These are phyloP conservation scores for Hemileccinum rubropunctum DNA, from an alignment of 768 basidiomycete genomes.

Conservation along the genomic window DNA sequence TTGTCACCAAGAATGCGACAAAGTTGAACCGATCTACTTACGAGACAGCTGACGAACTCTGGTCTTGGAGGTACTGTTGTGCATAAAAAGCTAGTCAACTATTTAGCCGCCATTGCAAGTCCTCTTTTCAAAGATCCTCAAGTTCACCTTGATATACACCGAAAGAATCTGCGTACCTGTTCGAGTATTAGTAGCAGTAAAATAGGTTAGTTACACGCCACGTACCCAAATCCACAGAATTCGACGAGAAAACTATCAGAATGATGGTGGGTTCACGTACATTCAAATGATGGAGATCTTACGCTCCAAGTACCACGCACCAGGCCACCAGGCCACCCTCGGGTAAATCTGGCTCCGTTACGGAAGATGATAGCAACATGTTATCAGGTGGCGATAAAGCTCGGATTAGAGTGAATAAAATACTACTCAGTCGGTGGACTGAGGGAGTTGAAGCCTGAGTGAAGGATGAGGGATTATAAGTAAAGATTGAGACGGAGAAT, in stretches of 20 bases:
- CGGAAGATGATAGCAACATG: background rate
- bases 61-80: conserved; percentile 15
- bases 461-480: too few species aligned
- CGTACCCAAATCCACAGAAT: conserved; percentile 27
- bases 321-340: conserved; percentile 20
- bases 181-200: background rate
- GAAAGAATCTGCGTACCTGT: conserved; percentile 19
- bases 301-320: conserved; percentile 27
- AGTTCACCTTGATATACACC: conserved; percentile 29
- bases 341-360: background rate
- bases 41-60: conserved; percentile 24
- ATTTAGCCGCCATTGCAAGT: background rate
- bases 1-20: background rate
- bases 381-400: background rate
- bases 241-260: conserved; percentile 22
- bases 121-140: background rate
- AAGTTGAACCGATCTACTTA: background rate
- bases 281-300: background rate
- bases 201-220: background rate
- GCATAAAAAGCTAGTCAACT: conserved; percentile 17
- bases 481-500: too few species aligned
- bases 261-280: background rate
- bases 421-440: too few species aligned
- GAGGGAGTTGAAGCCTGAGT: background rate
- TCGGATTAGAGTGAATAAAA: too few species aligned